Percentiles rank a stretch among this genome's conserved stretches.
Evolutionary conservation across 2,329 filamentous ascomycete species (phyloP).

Genomic region (Didymella lethalis): DNA sequence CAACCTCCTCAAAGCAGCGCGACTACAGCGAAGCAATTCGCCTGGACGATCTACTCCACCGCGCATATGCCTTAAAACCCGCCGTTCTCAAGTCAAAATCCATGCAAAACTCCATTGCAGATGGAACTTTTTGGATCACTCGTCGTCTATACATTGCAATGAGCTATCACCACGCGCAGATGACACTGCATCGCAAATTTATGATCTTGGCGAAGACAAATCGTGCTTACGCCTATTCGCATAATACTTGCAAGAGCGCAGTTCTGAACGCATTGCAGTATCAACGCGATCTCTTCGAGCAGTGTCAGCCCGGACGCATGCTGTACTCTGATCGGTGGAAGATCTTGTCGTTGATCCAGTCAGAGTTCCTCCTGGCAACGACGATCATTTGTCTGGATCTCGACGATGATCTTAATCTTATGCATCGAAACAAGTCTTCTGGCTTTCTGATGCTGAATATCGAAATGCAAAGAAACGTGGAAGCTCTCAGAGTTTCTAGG

Average conservation of each 20-base stretch:
- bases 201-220: slow-evolving; percentile 53
- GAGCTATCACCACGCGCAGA: slow-evolving; percentile 60
- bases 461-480: background rate
- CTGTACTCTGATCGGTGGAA: slow-evolving; percentile 55
- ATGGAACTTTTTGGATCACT: slow-evolving; percentile 61
- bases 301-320: slow-evolving; percentile 45
- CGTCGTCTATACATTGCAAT: slow-evolving; percentile 61
- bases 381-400: slow-evolving; percentile 60
- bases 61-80: slow-evolving; percentile 47
- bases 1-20: slow-evolving; percentile 38
- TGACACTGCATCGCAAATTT: slow-evolving; percentile 63
- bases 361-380: slow-evolving; percentile 59
- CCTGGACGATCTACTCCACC: slow-evolving; percentile 49
- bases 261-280: slow-evolving; percentile 59
- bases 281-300: slow-evolving; percentile 60
- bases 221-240: slow-evolving; percentile 52
- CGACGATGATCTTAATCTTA: slow-evolving; percentile 26
- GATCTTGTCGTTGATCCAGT: slow-evolving; percentile 55
- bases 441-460: background rate
- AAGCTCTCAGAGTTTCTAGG: background rate
- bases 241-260: slow-evolving; percentile 57
- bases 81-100: slow-evolving; percentile 49
- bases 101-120: slow-evolving; percentile 55
- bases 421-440: background rate
- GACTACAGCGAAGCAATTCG: slow-evolving; percentile 49